phyloP scores from a whole-genome alignment of 352 stramenopile genomes.

The Phytophthora citricola region DNA sequence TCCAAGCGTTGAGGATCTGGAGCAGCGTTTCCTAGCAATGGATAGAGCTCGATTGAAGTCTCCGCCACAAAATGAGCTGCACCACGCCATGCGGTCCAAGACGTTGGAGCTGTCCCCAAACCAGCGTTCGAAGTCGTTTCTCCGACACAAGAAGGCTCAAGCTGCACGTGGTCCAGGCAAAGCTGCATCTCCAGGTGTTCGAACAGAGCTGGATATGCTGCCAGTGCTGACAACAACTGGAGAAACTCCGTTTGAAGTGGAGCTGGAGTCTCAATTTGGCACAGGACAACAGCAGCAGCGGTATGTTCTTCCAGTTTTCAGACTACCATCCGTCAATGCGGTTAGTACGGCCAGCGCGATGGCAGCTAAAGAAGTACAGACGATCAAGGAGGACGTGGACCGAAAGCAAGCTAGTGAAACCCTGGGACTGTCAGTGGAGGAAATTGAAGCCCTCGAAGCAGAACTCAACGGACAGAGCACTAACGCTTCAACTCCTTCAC shows the following conservation, averaged over 20 bases:
- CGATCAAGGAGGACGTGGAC: constrained; percentile 57
- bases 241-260: constrained; percentile 80
- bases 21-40: constrained; percentile 45
- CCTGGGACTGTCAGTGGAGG: constrained; percentile 66
- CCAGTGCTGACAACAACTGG: constrained; percentile 72
- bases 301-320: constrained; percentile 77
- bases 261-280: constrained; percentile 40
- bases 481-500: background rate
- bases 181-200: constrained; percentile 25
- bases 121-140: constrained; percentile 48
- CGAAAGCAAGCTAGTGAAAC: constrained; percentile 68
- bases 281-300: constrained; percentile 23
- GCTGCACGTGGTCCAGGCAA: constrained; percentile 14
- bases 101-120: constrained; percentile 52
- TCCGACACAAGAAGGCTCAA: constrained; percentile 54
- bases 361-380: constrained; percentile 48
- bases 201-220: constrained; percentile 65
- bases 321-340: constrained; percentile 67
- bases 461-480: constrained; percentile 43
- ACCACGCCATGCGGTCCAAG: constrained; percentile 51
- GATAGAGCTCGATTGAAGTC: constrained; percentile 26
- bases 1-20: constrained; percentile 47
- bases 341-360: constrained; percentile 44
- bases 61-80: constrained; percentile 27
- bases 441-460: constrained; percentile 72